Evolutionary conservation across 2,329 filamentous ascomycete species (phyloP).

Genomic region (Cladosporium cucumerinum): DNA sequence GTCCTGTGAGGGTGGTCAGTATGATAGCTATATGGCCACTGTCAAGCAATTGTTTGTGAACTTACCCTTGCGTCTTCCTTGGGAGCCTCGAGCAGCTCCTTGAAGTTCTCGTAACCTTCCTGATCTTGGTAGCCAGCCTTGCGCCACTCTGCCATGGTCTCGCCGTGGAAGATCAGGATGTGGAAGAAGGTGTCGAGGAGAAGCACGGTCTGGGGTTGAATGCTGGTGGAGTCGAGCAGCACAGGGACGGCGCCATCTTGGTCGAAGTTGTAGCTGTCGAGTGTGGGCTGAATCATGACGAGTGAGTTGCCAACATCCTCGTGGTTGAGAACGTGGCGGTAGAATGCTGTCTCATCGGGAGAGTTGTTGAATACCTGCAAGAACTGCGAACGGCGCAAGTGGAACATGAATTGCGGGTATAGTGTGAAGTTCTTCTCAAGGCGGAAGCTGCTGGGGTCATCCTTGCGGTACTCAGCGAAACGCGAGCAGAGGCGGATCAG

Average conservation of each 20-base stretch:
- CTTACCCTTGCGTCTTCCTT: conserved; percentile 93
- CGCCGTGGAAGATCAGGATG: conserved; percentile 97
- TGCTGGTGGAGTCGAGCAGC: conserved; percentile 92
- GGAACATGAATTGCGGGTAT: conserved; percentile 99
- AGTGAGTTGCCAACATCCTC: conserved; percentile 96
- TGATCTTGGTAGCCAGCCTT: conserved; percentile 98
- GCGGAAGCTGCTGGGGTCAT: conserved; percentile 94
- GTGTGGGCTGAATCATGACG: conserved; percentile 97
- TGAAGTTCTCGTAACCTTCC: conserved; percentile 97
- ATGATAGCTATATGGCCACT: background rate
- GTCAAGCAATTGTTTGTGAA: conserved; percentile 19
- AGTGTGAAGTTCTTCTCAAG: conserved; percentile 98
- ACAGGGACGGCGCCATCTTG: conserved; percentile 90
- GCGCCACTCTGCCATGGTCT: conserved; percentile 96
- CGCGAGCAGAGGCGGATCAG: conserved; percentile 92
- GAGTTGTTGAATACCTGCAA: conserved; percentile 99
- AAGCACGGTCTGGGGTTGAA: conserved; percentile 88
- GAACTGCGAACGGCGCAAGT: conserved; percentile 93
- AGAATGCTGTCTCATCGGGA: conserved; percentile 98
- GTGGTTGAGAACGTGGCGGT: conserved; percentile 92
- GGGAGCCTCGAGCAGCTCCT: conserved; percentile 78
- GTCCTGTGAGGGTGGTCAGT: conserved; percentile 58
- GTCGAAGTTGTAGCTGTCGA: conserved; percentile 96
- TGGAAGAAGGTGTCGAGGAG: conserved; percentile 99
- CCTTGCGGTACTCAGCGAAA: conserved; percentile 97